These are phyloP conservation scores for Ceratobasidium sp. DNA, from an alignment of 1,284 basidiomycete genomes.

Conservation along the genomic window DNA sequence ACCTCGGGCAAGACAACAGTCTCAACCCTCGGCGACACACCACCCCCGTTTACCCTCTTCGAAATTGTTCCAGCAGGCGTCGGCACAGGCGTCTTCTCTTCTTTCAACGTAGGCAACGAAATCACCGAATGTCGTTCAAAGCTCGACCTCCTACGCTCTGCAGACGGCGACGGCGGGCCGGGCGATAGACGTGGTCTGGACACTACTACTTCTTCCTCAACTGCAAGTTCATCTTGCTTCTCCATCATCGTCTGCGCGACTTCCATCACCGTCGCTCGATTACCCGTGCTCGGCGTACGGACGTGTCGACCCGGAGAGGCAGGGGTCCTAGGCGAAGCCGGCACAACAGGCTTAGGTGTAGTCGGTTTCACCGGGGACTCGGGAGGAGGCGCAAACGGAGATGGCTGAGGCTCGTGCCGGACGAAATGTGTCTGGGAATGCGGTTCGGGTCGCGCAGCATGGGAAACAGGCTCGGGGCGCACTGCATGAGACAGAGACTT, in stretches of 20 bases:
- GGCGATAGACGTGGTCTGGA: constrained; percentile 14
- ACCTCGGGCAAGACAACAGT: background rate
- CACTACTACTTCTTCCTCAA: background rate
- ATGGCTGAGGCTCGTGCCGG: background rate
- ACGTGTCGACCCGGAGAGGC: constrained; percentile 57
- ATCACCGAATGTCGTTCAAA: constrained; percentile 75
- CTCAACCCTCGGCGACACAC: constrained; percentile 6
- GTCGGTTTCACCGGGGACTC: constrained; percentile 31
- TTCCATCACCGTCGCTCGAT: constrained; percentile 79
- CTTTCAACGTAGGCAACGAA: constrained; percentile 72
- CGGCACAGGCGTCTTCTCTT: constrained; percentile 72
- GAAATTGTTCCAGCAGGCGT: constrained; percentile 61
- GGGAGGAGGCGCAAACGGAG: constrained; percentile 13
- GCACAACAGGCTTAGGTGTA: constrained; percentile 20
- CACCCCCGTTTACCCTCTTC: background rate
- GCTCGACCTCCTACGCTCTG: constrained; percentile 69
- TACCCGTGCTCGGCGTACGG: constrained; percentile 76
- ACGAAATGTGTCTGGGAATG: background rate
- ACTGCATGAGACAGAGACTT: background rate
- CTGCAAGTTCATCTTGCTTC: constrained; percentile 29
- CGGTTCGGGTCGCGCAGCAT: background rate
- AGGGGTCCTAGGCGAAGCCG: constrained; percentile 15
- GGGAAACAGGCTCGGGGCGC: background rate
- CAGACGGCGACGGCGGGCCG: constrained; percentile 46
- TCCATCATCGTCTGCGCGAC: constrained; percentile 73